These are phyloP conservation scores for Colletotrichum nymphaeae DNA, from an alignment of 2,329 filamentous ascomycete species.

Conservation along the genomic window DNA sequence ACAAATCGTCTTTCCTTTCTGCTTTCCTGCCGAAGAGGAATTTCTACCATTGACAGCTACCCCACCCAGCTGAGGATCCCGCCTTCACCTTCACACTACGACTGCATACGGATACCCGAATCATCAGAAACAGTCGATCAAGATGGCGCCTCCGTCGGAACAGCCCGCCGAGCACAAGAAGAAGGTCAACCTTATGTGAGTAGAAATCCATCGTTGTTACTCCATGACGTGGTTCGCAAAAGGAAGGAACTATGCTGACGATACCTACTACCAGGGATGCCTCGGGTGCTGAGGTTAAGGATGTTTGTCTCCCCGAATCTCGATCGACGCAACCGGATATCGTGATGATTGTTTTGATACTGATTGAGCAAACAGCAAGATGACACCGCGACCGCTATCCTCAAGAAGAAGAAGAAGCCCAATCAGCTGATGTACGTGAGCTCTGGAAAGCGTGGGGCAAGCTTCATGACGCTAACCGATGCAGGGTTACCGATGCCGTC, in stretches of 20 bases:
- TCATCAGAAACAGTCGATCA: slow-evolving; percentile 50
- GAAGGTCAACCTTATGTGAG: slow-evolving; percentile 87
- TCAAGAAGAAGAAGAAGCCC: slow-evolving; percentile 99
- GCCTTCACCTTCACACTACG: slow-evolving; percentile 17
- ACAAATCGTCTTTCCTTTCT: slow-evolving; percentile 6
- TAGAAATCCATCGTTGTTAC: slow-evolving; percentile 34
- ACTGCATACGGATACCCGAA: slow-evolving; percentile 20
- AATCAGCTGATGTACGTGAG: slow-evolving; percentile 91
- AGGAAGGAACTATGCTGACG: slow-evolving; percentile 48
- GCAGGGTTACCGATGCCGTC: slow-evolving; percentile 94
- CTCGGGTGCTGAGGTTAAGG: slow-evolving; percentile 88
- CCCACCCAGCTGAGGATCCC: slow-evolving; percentile 32
- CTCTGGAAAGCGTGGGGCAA: slow-evolving; percentile 2
- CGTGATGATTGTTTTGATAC: slow-evolving; percentile 39
- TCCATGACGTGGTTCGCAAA: slow-evolving; percentile 7
- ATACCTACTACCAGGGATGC: slow-evolving; percentile 72
- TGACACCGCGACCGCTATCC: slow-evolving; percentile 93
- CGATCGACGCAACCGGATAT: slow-evolving; percentile 8
- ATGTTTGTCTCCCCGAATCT: slow-evolving; percentile 66
- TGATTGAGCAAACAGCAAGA: slow-evolving; percentile 72
- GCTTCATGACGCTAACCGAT: slow-evolving; percentile 29
- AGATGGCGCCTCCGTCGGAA: slow-evolving; percentile 76
- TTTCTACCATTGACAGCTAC: slow-evolving; percentile 16
- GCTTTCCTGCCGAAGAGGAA: slow-evolving; percentile 5
- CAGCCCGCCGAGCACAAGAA: slow-evolving; percentile 70